phyloP scores from a whole-genome alignment of 208 protist genomes.

The Vickermania ingenoplastis region DNA sequence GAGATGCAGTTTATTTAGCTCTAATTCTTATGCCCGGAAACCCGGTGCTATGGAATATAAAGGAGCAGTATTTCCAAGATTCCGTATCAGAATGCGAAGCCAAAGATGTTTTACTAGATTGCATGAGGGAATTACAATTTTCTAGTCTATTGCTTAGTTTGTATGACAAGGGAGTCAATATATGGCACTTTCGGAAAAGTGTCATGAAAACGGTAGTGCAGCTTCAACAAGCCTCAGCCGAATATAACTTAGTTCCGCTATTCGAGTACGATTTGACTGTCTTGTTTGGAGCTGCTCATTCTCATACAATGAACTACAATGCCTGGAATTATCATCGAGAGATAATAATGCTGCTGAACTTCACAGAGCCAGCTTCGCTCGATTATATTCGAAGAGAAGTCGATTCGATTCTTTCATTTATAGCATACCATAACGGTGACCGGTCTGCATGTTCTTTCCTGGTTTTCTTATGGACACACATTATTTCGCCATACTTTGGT shows the following conservation, averaged over 20 bases:
- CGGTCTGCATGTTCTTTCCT: constrained; percentile 40
- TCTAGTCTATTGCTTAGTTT: constrained; percentile 33
- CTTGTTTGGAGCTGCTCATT: constrained; percentile 34
- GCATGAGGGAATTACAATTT: constrained; percentile 33
- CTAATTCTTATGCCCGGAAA: constrained; percentile 21
- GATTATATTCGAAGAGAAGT: too few species aligned
- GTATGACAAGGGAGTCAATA: constrained; percentile 22
- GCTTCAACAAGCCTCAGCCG: neutral
- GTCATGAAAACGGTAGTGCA: constrained; percentile 14
- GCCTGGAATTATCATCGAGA: constrained; percentile 62
- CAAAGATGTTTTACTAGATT: neutral
- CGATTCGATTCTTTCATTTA: constrained; percentile 17
- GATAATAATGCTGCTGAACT: neutral
- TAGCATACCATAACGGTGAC: constrained; percentile 53
- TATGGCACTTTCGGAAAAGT: constrained; percentile 54
- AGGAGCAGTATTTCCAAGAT: constrained; percentile 5
- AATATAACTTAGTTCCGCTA: neutral
- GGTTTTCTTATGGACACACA: constrained; percentile 31
- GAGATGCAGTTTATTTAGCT: neutral
- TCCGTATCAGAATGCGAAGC: neutral
- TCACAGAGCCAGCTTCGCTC: neutral
- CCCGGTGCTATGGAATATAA: constrained; percentile 17
- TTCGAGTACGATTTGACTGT: constrained; percentile 10
- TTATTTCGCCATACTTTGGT: neutral
- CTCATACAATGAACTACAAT: constrained; percentile 80